Evolutionary conservation across 2,329 filamentous ascomycete genomes (phyloP), one percentile per base, ranked within the genome.

Genomic region (Verticillium nonalfalfae): DNA sequence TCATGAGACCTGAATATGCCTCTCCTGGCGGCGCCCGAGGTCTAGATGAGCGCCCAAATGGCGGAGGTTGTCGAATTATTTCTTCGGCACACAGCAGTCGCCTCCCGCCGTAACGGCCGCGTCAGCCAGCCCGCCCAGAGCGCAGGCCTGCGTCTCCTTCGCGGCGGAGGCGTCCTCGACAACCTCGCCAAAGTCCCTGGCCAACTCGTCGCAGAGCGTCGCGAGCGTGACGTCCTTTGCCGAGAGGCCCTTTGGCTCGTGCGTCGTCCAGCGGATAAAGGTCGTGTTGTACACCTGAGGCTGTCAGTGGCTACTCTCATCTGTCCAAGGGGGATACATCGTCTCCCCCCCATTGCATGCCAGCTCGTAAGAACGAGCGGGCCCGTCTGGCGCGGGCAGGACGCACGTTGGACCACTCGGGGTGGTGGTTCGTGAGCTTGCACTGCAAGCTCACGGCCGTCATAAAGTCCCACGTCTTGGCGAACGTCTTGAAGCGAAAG

Each of bases 381-480:
- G 26, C 26, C 26, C 26, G 26, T 26, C 2, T 26, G 26, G 26
- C 26, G 26, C 26, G 26, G 26, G 26, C 26, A 26, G 21, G 33
- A 71, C 79, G 66, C 74, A 88, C 88, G 69, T 92, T 91, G 2
- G 86, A 88, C 89, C 89, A 91, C 72, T 91, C 89, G 0, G 89
- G 89, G 68, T 92, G 89, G 71, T 92, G 89, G 67, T 85, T 89
- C 68, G 83, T 81, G 40, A 83, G 72, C 69, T 89, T 88, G 74
- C 87, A 90, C 68, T 90, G 83, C 36, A 86, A 75, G 11, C 88
- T 85, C 14, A 91, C 82, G 2, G 81, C 80, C n/a, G 87, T 89
- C 88, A 91, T 91, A 74, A 91, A 92, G 65, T 88, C 86, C 86
- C 86, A 89, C 7, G 85, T 84, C 76, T 85, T 88, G 39, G 81